Percentiles rank a stretch among this genome's conserved stretches.
These are phyloP conservation scores for Irpex sp. DNA, from an alignment of 1,284 basidiomycete species.

Conservation along the genomic window DNA sequence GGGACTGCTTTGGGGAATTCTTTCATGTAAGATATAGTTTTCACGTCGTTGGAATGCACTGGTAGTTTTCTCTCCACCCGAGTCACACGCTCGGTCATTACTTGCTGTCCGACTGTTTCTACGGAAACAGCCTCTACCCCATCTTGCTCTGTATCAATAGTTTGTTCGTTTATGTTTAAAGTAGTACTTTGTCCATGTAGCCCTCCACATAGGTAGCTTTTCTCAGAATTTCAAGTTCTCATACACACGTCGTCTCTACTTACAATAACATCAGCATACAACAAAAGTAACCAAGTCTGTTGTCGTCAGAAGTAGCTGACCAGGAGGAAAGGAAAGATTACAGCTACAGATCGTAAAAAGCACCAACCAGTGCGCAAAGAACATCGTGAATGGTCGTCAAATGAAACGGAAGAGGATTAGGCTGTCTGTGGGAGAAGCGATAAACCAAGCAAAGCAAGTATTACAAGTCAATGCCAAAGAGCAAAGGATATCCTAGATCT, in stretches of 20 bases:
- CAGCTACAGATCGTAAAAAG: slow-evolving; percentile 6
- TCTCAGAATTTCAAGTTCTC: neutral
- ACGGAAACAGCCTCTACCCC: too few relatives aligned
- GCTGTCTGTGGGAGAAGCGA: neutral
- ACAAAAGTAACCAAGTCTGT: slow-evolving; percentile 2
- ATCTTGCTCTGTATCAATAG: neutral
- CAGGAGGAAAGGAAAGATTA: slow-evolving; percentile 1
- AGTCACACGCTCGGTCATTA: neutral
- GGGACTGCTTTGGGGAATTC: neutral
- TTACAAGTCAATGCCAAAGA: neutral
- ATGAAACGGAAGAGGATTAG: neutral
- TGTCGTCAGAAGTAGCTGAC: slow-evolving; percentile 5
- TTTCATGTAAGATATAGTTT: neutral
- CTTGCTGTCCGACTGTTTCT: too few relatives aligned
- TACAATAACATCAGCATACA: slow-evolving; percentile 4
- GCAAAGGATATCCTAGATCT: neutral
- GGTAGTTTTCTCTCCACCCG: neutral
- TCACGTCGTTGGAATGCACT: neutral
- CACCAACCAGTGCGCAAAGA: neutral
- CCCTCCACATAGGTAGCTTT: too few relatives aligned
- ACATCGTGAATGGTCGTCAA: slow-evolving; percentile 12
- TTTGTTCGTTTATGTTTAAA: neutral
- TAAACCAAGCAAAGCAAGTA: neutral
- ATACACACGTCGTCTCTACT: neutral
- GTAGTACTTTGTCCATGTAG: too few relatives aligned